Evolutionary conservation across 257 asterid genomes (phyloP).

Genomic region (Solanum rostratum): DNA sequence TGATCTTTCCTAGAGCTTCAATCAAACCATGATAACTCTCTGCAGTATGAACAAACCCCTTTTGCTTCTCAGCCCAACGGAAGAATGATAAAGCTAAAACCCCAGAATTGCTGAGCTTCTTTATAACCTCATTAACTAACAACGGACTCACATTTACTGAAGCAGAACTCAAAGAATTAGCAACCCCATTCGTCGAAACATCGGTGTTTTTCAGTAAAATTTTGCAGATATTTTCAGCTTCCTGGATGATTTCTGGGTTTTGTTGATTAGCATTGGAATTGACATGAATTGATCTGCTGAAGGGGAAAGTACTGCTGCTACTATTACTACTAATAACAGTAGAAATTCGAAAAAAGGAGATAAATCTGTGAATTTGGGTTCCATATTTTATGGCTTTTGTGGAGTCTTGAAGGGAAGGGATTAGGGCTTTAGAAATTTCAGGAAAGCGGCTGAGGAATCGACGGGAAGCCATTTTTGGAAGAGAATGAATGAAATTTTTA

Average conservation of each 20-base stretch:
- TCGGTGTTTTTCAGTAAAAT: constrained; percentile 14
- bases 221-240: constrained; percentile 44
- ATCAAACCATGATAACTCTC: constrained; percentile 62
- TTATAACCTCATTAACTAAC: constrained; percentile 50
- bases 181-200: constrained; percentile 16
- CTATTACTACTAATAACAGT: not conserved
- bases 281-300: not conserved
- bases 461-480: not conserved
- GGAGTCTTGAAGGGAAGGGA: not conserved
- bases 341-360: not conserved
- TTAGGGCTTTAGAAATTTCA: constrained; percentile 6
- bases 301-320: not conserved
- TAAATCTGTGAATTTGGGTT: not conserved
- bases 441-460: not conserved
- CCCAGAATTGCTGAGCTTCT: constrained; percentile 62
- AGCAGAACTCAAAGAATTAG: constrained; percentile 24
- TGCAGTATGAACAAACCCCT: constrained; percentile 15
- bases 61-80: constrained; percentile 67
- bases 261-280: not conserved
- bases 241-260: constrained; percentile 11
- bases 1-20: constrained; percentile 70
- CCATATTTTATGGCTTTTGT: not conserved
- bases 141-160: constrained; percentile 24
- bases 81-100: constrained; percentile 53
- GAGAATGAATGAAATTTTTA: not conserved